Percentiles rank a stretch among this genome's conserved stretches.
phyloP scores from a whole-genome alignment of 768 basidiomycete species.

The Xerocomus brunneocitrinus region DNA sequence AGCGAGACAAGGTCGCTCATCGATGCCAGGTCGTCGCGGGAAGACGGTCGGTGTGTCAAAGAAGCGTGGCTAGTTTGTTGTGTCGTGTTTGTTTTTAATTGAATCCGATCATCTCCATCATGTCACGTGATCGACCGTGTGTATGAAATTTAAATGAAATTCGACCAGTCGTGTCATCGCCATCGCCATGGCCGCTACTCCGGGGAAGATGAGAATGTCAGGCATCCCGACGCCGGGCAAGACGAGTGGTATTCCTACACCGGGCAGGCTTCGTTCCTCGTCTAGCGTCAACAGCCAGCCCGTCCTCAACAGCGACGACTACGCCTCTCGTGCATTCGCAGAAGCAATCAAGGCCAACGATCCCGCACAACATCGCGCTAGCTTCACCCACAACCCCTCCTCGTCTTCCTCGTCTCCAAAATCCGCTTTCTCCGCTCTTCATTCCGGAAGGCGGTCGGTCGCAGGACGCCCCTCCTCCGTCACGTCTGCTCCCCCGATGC shows the following conservation, averaged over 20 bases:
- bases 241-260: conserved; percentile 57
- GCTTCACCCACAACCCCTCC: conserved; percentile 35
- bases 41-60: conserved; percentile 97
- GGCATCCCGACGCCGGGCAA: conserved; percentile 47
- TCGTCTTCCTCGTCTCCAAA: conserved; percentile 48
- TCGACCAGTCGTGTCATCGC: background rate
- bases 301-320: conserved; percentile 43
- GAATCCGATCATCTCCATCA: conserved; percentile 4
- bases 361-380: conserved; percentile 62
- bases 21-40: conserved; percentile 72
- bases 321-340: conserved; percentile 65
- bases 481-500: conserved; percentile 46
- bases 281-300: conserved; percentile 43
- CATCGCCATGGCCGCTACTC: conserved; percentile 39
- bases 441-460: conserved; percentile 41
- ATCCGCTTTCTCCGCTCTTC: conserved; percentile 35
- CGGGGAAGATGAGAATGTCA: conserved; percentile 39
- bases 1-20: background rate
- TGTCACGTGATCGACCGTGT: conserved; percentile 20
- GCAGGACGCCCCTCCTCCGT: conserved; percentile 60
- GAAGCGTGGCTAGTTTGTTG: conserved; percentile 56
- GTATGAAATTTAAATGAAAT: background rate
- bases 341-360: conserved; percentile 81
- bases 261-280: conserved; percentile 65
- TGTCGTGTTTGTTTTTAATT: conserved; percentile 2